These are phyloP conservation scores for Lithospermum erythrorhizon DNA, from an alignment of 257 asterid genomes.

Conservation along the genomic window DNA sequence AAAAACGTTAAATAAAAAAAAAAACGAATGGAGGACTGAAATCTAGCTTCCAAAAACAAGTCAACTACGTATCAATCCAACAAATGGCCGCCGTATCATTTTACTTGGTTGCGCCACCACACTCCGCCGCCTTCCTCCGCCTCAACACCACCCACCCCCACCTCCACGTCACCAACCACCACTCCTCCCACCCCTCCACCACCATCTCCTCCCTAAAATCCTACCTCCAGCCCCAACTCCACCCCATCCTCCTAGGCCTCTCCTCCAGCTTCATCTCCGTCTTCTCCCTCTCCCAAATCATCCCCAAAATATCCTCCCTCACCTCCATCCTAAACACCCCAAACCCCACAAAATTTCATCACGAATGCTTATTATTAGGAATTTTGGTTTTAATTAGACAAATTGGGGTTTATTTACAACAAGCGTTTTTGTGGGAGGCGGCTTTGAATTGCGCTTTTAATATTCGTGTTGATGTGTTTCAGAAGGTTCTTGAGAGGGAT, in stretches of 20 bases:
- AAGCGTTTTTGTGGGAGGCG: conserved; percentile 74
- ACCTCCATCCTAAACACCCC: conserved; percentile 26
- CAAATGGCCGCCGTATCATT: too few relatives aligned
- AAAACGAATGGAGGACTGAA: too few relatives aligned
- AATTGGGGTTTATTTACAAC: conserved; percentile 56
- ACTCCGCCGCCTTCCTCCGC: too few relatives aligned
- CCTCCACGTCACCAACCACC: conserved; percentile 3
- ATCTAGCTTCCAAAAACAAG: too few relatives aligned
- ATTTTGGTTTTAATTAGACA: conserved; percentile 35
- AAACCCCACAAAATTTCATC: conserved; percentile 22
- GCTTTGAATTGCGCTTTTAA: conserved; percentile 55
- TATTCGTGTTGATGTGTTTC: conserved; percentile 49
- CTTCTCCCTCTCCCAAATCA: conserved; percentile 65
- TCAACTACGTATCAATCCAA: too few relatives aligned
- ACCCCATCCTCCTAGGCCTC: conserved; percentile 68
- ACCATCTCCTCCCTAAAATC: conserved; percentile 43
- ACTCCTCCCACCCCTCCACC: conserved; percentile 20
- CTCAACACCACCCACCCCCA: conserved; percentile 9
- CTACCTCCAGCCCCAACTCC: conserved; percentile 60
- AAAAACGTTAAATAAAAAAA: too few relatives aligned
- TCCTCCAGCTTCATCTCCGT: conserved; percentile 64
- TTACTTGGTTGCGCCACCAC: too few relatives aligned
- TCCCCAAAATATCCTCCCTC: conserved; percentile 52
- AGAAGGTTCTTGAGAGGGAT: conserved; percentile 64
- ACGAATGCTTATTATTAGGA: conserved; percentile 38